Conservation (phyloP, 2,329 filamentous ascomycete species). For the Ramularia endophylla region DNA sequence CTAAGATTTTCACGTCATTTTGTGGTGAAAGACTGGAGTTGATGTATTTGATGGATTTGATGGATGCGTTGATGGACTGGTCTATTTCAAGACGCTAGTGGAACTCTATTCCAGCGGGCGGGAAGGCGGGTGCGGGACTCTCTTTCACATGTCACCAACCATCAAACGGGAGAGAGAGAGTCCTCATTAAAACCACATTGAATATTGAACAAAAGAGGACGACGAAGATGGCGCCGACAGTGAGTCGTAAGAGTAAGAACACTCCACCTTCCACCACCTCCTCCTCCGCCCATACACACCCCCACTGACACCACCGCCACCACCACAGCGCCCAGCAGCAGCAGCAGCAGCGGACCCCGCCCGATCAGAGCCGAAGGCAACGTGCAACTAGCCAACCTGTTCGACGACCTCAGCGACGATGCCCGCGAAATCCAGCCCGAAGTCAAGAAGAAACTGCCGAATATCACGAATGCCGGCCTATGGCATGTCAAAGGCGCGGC, state of each 20-base stretch:
- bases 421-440: conserved; percentile 21
- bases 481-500: conserved; percentile 28
- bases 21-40: too few species aligned
- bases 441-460: conserved; percentile 24
- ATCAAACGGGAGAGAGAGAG: too few species aligned
- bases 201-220: too few species aligned
- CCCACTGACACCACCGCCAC: conserved; percentile 20
- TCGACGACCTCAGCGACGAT: conserved; percentile 25
- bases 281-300: conserved; percentile 14
- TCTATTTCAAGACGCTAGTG: too few species aligned
- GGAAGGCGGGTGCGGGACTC: too few species aligned
- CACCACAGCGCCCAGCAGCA: conserved; percentile 4
- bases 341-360: conserved; percentile 3
- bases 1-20: too few species aligned
- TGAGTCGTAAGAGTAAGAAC: conserved; percentile 28
- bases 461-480: conserved; percentile 28
- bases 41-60: too few species aligned
- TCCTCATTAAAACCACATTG: too few species aligned
- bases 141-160: too few species aligned
- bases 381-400: conserved; percentile 25
- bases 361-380: conserved; percentile 16
- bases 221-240: conserved; percentile 25
- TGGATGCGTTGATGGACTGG: too few species aligned
- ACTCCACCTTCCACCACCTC: conserved; percentile 2
- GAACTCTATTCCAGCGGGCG: too few species aligned